A percentile compares a stretch with the other conserved stretches of the same genome.
Evolutionary conservation across 495 filamentous ascomycete species (phyloP).

Genomic region (Cercophora samala): DNA sequence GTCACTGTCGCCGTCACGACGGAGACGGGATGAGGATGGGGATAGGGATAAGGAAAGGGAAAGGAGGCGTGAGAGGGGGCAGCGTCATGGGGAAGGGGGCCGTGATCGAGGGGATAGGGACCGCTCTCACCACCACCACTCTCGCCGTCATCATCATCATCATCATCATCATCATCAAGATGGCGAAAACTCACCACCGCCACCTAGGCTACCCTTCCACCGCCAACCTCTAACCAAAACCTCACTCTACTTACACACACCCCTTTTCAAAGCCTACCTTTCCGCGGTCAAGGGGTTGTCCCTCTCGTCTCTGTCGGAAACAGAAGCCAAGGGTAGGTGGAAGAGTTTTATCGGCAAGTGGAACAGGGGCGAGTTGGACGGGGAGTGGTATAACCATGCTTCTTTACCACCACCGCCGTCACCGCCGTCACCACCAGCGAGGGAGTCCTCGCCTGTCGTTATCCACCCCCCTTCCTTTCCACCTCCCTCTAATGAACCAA

Average conservation of each 20-base stretch:
- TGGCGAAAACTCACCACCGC: no score
- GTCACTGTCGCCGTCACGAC: constrained; percentile 14
- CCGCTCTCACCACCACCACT: constrained; percentile 11
- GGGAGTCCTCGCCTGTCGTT: not conserved
- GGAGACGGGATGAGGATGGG: not conserved
- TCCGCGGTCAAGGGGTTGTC: constrained; percentile 74
- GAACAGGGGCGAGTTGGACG: constrained; percentile 89
- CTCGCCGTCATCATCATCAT: constrained; percentile 20
- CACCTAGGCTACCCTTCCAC: not conserved
- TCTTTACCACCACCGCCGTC: not conserved
- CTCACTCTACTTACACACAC: constrained; percentile 59
- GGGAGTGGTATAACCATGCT: constrained; percentile 86
- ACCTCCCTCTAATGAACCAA: not conserved
- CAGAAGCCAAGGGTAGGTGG: constrained; percentile 79
- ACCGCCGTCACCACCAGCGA: not conserved
- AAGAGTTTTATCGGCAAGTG: constrained; percentile 91
- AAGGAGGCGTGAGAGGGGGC: constrained; percentile 5
- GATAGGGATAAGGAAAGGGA: constrained; percentile 7
- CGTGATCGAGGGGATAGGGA: constrained; percentile 8
- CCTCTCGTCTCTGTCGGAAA: constrained; percentile 60
- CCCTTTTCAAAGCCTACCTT: constrained; percentile 81
- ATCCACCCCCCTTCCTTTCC: not conserved
- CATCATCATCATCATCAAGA: constrained; percentile 51
- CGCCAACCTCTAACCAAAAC: constrained; percentile 39
- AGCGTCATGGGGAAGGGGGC: constrained; percentile 6